phyloP scores from a whole-genome alignment of 2,329 filamentous ascomycete species.

The Hymenoscyphus fructigenus region DNA sequence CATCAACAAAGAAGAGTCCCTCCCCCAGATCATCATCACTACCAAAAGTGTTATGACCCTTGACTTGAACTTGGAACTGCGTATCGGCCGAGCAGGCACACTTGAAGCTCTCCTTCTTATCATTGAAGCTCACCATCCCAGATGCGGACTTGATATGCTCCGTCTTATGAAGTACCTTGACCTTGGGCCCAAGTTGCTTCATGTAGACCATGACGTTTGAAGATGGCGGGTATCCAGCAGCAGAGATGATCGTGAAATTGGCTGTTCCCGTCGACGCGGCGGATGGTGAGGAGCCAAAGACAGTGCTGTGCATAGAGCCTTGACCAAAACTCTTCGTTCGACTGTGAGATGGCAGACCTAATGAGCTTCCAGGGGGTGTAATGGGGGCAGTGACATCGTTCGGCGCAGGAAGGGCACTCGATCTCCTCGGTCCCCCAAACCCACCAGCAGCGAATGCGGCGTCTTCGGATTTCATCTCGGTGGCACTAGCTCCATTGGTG shows the following conservation, averaged over 20 bases:
- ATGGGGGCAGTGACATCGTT: constrained; percentile 20
- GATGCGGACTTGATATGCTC: constrained; percentile 77
- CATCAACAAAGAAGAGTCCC: constrained; percentile 86
- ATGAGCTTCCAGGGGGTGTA: constrained; percentile 32
- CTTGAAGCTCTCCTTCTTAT: constrained; percentile 69
- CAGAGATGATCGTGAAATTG: constrained; percentile 75
- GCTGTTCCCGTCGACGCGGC: constrained; percentile 70
- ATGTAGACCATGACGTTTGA: constrained; percentile 78
- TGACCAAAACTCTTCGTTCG: constrained; percentile 60
- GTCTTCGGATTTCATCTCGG: constrained; percentile 47
- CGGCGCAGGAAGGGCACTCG: constrained; percentile 21
- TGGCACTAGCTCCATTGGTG: constrained; percentile 39
- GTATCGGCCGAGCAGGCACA: constrained; percentile 75
- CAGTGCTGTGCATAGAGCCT: constrained; percentile 65
- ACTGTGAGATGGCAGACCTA: constrained; percentile 26
- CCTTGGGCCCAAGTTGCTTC: constrained; percentile 64
- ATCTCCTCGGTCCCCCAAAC: constrained; percentile 22
- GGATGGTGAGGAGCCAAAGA: constrained; percentile 46
- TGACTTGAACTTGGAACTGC: constrained; percentile 82
- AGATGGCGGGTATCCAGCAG: constrained; percentile 71
- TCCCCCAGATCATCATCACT: constrained; percentile 84
- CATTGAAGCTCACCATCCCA: constrained; percentile 67
- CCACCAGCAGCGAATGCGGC: constrained; percentile 34
- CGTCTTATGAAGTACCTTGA: constrained; percentile 85
- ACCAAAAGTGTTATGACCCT: constrained; percentile 81